Conservation (phyloP, 257 asterid genomes). For the Linderniella brevidens region DNA sequence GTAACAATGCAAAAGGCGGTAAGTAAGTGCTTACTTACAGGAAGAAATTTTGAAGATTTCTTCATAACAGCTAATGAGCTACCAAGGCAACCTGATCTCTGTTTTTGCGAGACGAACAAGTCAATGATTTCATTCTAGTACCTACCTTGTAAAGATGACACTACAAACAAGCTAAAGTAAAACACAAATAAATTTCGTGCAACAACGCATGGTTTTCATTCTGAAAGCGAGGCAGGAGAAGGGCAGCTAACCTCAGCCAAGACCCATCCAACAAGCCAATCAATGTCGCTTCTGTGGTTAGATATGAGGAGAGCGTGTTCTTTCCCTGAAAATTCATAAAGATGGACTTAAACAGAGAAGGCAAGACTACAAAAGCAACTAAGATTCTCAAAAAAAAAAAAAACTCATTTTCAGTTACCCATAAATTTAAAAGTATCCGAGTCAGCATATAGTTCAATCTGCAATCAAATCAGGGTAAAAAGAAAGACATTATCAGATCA, state of each 20-base stretch:
- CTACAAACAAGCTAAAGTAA: conserved; percentile 6
- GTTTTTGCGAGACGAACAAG: conserved; percentile 7
- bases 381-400: neutral
- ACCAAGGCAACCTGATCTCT: conserved; percentile 96
- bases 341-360: neutral
- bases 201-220: neutral
- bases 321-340: conserved; percentile 31
- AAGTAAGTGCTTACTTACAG: conserved; percentile 80
- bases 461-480: conserved; percentile 18
- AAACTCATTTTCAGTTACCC: conserved; percentile 33
- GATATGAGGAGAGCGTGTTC: conserved; percentile 78
- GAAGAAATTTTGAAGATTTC: conserved; percentile 86
- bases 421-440: conserved; percentile 44
- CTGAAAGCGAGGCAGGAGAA: conserved; percentile 5
- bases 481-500: neutral
- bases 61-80: conserved; percentile 93
- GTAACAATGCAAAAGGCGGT: too few species aligned
- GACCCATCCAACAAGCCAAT: conserved; percentile 99
- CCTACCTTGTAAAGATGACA: conserved; percentile 10
- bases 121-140: neutral
- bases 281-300: conserved; percentile 90
- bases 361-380: neutral
- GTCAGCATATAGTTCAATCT: conserved; percentile 61
- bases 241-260: conserved; percentile 62
- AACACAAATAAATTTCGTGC: neutral